phyloP scores from a whole-genome alignment of 2,329 filamentous ascomycete genomes.

The Pestalotiopsis sp. region DNA sequence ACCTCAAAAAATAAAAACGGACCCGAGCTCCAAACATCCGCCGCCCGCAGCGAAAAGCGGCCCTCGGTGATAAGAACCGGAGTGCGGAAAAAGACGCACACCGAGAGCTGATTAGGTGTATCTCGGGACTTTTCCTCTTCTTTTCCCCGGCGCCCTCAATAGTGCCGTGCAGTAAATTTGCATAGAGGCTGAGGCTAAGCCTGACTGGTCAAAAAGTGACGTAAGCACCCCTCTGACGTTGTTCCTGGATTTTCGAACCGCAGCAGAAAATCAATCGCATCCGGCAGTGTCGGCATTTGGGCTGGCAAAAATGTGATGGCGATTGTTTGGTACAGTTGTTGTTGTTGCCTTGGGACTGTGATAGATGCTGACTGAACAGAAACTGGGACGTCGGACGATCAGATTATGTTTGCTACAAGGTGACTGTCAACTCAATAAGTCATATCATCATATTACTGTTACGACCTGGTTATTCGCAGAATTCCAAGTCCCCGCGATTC shows the following conservation, averaged over 20 bases:
- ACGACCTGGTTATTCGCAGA: neutral
- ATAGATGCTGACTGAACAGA: neutral
- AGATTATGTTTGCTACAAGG: neutral
- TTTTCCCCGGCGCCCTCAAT: neutral
- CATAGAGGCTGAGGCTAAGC: neutral
- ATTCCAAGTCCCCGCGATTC: neutral
- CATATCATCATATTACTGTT: neutral
- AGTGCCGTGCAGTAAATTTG: neutral
- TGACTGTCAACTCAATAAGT: neutral
- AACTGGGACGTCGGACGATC: neutral
- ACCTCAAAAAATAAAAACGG: constrained; percentile 6
- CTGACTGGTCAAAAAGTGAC: neutral
- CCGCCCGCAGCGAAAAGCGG: neutral
- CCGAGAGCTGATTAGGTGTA: neutral
- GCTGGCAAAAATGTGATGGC: neutral
- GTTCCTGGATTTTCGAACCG: neutral
- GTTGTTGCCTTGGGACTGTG: neutral
- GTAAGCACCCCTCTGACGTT: constrained; percentile 14
- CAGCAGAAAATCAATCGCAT: neutral
- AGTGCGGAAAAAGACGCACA: neutral
- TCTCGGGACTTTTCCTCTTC: neutral
- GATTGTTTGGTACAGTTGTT: neutral
- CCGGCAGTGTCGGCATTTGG: constrained; percentile 10
- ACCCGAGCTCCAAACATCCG: constrained; percentile 8
- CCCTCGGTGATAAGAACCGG: neutral